Percentiles rank a stretch among this genome's conserved stretches.
phyloP scores from a whole-genome alignment of 768 basidiomycete species.

The Xerocomellus amylosporus region DNA sequence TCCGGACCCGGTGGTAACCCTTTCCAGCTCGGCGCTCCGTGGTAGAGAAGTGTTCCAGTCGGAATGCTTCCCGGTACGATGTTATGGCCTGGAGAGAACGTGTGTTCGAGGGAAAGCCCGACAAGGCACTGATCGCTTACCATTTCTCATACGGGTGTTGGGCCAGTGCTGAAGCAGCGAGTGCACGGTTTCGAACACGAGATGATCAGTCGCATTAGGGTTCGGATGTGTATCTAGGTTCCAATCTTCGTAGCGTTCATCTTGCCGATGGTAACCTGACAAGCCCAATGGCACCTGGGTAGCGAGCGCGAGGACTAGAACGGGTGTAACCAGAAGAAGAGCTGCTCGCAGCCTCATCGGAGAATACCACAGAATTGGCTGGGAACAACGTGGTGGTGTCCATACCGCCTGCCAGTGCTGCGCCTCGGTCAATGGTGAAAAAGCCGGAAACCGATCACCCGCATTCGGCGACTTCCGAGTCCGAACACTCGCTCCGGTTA shows the following conservation, averaged over 20 bases:
- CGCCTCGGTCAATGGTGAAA: too few species aligned
- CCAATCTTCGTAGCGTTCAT: conserved; percentile 14
- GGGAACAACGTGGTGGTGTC: background rate
- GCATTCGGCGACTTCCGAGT: too few species aligned
- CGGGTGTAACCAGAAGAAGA: background rate
- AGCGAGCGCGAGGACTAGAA: background rate
- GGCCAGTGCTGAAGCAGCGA: conserved; percentile 42
- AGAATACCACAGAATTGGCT: background rate
- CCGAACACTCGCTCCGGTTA: too few species aligned
- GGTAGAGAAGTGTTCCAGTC: conserved; percentile 37
- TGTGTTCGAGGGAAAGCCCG: conserved; percentile 15
- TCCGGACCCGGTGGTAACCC: conserved; percentile 30
- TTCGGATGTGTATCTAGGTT: conserved; percentile 20
- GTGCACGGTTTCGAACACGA: conserved; percentile 27
- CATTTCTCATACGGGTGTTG: conserved; percentile 46
- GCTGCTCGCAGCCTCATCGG: conserved; percentile 1
- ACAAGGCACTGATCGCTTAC: conserved; percentile 20
- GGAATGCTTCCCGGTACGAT: conserved; percentile 34
- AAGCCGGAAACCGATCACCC: too few species aligned
- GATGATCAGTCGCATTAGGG: conserved; percentile 27
- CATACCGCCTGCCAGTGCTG: too few species aligned
- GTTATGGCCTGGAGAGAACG: conserved; percentile 15
- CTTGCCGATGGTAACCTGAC: background rate
- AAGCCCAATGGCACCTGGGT: conserved; percentile 10
- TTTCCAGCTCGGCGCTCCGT: conserved; percentile 20